Conservation (phyloP, 2,329 filamentous ascomycete species). For the Calcarisporium arbuscula region DNA sequence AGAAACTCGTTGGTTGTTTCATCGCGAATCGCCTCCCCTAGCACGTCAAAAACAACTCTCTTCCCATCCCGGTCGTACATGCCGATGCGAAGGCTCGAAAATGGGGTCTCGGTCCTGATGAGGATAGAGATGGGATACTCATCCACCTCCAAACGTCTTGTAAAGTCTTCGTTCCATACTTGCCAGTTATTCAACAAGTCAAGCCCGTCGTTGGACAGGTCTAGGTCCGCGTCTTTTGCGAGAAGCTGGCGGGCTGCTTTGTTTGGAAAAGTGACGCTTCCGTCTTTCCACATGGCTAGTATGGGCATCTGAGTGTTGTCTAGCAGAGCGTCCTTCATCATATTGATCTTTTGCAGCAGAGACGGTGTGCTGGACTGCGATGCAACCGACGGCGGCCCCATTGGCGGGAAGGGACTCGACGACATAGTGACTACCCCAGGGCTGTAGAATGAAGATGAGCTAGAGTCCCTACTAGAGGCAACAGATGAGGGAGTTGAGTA, state of each 20-base stretch:
- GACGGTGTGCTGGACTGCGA: conserved; percentile 53
- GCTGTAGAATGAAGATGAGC: conserved; percentile 40
- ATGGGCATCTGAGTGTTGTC: conserved; percentile 71
- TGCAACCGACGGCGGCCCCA: conserved; percentile 55
- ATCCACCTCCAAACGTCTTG: conserved; percentile 43
- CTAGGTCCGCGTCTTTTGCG: conserved; percentile 31
- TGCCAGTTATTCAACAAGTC: conserved; percentile 56
- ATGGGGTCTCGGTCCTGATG: conserved; percentile 53
- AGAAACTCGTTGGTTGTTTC: conserved; percentile 64
- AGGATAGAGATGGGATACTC: conserved; percentile 64
- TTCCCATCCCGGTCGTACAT: conserved; percentile 49
- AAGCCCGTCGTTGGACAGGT: conserved; percentile 37
- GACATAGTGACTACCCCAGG: conserved; percentile 49
- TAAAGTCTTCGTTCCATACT: conserved; percentile 62
- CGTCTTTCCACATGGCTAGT: conserved; percentile 75
- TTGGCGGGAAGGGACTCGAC: conserved; percentile 57
- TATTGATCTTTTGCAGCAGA: conserved; percentile 63
- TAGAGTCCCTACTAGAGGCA: conserved; percentile 41
- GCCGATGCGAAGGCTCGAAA: conserved; percentile 55
- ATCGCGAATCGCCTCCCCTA: conserved; percentile 62
- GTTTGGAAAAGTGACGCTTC: conserved; percentile 68
- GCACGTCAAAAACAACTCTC: conserved; percentile 55
- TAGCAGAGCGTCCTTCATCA: conserved; percentile 71
- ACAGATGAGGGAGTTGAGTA: conserved; percentile 41
- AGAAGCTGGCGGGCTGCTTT: conserved; percentile 54